Base-by-base conservation (phyloP, 1,284 basidiomycete species). In the Leucoagaricus sp. region DNA sequence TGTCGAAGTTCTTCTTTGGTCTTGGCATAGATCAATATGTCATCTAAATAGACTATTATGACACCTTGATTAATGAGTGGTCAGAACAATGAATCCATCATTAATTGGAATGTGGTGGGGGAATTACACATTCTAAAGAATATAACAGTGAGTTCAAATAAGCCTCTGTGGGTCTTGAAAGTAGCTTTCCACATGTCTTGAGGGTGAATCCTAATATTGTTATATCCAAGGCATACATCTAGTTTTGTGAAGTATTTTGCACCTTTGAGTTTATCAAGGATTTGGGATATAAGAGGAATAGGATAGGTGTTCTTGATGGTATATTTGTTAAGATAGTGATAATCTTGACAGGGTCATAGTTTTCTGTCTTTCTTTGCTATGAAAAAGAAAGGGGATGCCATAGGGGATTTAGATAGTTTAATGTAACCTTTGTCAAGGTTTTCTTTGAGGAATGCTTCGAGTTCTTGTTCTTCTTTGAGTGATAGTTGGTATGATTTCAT, bases 381-480 rank as follows among this genome's bases (percentile, higher is more conserved):
- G 38, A 80, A 82, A 40, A 82, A 73, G 49, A 80, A 66, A 0
- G 74, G 73, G 0, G 75, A 65, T 9, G 63, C 69, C 34, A 64
- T 61, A 1, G 68, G 67, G 10, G 67, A 68, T 49, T 68, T 67
- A 2, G 69, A 71, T 5, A 57, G 57, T 46, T 59, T 28, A 19
- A 72, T 72, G 17, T 57, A 50, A 9, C 67, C 62, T 8, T 58
- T 62, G 13, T 38, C 4, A 0, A 74, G 58, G 45, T 72, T 71
- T 53, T 73, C 71, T 1, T 69, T 55, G 2, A 72, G 12, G 53
- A 69, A 74, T 28, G 55, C 58, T 15, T 65, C 47, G n/a, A 69
- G 28, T 9, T 62, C 58, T 23, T 62, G 41, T 42, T 66, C 61
- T 58, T 74, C 69, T 1, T 42, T 49, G 2, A 49, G 58, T 0